Conservation (phyloP, 2,329 filamentous ascomycete genomes). For the Xylaria sp. region DNA sequence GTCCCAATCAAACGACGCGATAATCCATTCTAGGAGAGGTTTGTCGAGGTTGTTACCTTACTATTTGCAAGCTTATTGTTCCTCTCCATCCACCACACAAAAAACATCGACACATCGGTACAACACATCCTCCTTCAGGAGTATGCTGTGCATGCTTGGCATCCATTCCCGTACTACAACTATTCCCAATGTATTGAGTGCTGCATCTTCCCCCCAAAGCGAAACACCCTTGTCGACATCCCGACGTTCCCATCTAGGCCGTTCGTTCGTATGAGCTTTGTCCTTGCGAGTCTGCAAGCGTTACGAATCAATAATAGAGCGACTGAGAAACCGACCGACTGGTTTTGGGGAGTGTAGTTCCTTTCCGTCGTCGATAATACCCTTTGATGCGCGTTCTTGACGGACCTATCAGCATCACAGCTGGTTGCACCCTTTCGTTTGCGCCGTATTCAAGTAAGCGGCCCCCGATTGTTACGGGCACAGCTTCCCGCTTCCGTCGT, state of each 20-base stretch:
- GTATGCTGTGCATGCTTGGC: constrained; percentile 26
- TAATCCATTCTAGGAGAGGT: not conserved
- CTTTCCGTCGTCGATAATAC: constrained; percentile 12
- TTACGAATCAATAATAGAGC: constrained; percentile 6
- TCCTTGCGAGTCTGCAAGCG: not conserved
- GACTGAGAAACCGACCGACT: not conserved
- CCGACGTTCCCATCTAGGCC: constrained; percentile 10
- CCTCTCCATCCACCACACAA: not conserved
- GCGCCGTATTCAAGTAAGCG: not conserved
- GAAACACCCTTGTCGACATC: not conserved
- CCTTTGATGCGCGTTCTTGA: constrained; percentile 1
- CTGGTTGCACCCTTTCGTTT: constrained; percentile 22
- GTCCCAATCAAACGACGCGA: not conserved
- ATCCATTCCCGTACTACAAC: constrained; percentile 15
- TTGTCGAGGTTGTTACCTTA: not conserved
- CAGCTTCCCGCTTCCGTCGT: constrained; percentile 11
- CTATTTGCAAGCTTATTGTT: constrained; percentile 27
- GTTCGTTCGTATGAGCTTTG: constrained; percentile 4
- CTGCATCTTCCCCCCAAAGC: constrained; percentile 8
- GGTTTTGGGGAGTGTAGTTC: constrained; percentile 4
- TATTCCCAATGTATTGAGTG: constrained; percentile 30
- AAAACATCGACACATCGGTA: not conserved
- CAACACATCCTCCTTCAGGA: constrained; percentile 29
- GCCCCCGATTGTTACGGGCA: not conserved
- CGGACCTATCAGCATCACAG: not conserved